A percentile compares a stretch with the other conserved stretches of the same genome.
These are phyloP conservation scores for Backusella westeae DNA, from an alignment of 192 early-diverging fungal species.

Conservation along the genomic window DNA sequence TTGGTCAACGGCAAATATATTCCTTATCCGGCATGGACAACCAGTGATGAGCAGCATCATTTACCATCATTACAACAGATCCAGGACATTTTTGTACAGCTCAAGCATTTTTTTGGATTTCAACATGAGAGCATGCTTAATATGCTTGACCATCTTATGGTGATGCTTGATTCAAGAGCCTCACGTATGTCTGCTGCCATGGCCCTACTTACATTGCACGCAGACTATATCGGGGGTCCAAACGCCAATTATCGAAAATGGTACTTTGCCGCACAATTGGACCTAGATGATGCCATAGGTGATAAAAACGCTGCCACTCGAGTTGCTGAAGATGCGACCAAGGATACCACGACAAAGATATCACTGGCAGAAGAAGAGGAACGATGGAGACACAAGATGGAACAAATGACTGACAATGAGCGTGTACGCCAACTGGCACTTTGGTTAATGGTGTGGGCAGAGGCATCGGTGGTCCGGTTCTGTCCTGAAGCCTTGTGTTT, in stretches of 20 bases:
- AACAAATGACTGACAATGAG: constrained; percentile 66
- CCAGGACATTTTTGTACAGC: constrained; percentile 67
- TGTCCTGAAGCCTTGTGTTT: constrained; percentile 76
- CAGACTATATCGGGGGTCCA: constrained; percentile 80
- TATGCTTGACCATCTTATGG: constrained; percentile 74
- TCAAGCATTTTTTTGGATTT: constrained; percentile 73
- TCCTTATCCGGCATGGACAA: constrained; percentile 38
- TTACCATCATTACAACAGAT: constrained; percentile 66
- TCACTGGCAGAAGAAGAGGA: constrained; percentile 41
- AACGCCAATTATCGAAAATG: constrained; percentile 84
- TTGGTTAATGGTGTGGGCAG: constrained; percentile 78
- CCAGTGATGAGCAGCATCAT: constrained; percentile 57
- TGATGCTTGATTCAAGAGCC: constrained; percentile 77
- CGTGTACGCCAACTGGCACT: constrained; percentile 71
- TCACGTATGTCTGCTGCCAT: constrained; percentile 72
- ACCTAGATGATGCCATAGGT: constrained; percentile 52
- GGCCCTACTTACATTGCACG: constrained; percentile 72
- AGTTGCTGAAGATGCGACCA: not conserved
- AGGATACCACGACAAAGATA: constrained; percentile 12
- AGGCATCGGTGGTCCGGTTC: constrained; percentile 73
- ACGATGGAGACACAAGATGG: constrained; percentile 71
- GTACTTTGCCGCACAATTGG: constrained; percentile 78
- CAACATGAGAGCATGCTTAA: constrained; percentile 78
- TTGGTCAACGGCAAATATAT: not conserved
- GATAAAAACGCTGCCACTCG: constrained; percentile 25